phyloP scores from a whole-genome alignment of 345 rosid species.

The Citrus mangshanensis region DNA sequence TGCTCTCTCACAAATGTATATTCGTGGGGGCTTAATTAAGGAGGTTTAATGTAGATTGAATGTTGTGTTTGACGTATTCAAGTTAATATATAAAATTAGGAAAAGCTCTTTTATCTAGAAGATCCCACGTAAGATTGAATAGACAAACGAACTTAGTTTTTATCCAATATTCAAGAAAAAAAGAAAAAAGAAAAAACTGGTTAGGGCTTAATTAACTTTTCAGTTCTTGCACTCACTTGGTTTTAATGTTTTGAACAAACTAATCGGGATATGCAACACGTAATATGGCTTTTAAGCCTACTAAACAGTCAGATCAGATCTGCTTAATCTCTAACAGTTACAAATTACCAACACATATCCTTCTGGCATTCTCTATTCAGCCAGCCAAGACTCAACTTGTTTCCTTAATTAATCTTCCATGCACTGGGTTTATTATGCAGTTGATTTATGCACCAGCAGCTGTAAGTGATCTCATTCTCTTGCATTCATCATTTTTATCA shows the following conservation, averaged over 20 bases:
- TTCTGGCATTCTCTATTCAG: neutral
- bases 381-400: neutral
- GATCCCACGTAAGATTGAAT: no score
- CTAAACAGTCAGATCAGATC: conserved; percentile 18
- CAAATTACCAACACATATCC: neutral
- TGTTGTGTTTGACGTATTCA: no score
- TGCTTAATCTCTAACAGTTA: conserved; percentile 24
- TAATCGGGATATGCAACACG: conserved; percentile 13
- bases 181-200: no score
- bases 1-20: no score
- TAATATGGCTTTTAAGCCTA: conserved; percentile 2
- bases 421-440: neutral
- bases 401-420: neutral
- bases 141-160: no score
- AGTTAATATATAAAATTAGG: no score
- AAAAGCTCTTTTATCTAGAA: no score
- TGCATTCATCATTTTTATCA: no score
- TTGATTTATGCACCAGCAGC: neutral
- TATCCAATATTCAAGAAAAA: no score
- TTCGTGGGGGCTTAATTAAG: no score
- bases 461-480: neutral
- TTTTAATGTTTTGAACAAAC: neutral
- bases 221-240: neutral
- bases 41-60: no score
- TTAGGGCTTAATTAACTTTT: neutral